Base-by-base conservation (phyloP, 2,329 filamentous ascomycete species). In the Cladosporium sp. region DNA sequence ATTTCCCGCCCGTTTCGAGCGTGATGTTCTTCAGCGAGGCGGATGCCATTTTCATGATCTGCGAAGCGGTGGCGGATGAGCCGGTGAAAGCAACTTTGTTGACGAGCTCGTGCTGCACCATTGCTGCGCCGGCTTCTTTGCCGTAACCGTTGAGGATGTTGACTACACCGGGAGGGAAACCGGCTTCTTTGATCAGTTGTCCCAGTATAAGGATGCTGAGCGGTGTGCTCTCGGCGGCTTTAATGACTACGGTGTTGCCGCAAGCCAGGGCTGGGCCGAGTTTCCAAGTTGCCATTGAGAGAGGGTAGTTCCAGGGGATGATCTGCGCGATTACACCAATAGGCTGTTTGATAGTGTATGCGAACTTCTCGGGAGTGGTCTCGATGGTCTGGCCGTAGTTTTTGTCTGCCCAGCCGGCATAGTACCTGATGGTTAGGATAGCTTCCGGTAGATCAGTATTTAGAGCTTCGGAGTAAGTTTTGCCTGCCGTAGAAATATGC, bases 221-320 rank as follows among this genome's bases (percentile, higher is more conserved):
- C 0, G 82, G 82, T 3, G 81, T 83, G 64, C 83, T 81, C 61
- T 84, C 82, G 0, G 81, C 80, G 0, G 81, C 74, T 64, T 84
- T 84, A 37, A 84, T 55, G 1, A 84, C 80, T 1, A 84, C 73
- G 0, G 81, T 83, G 66, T 83, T 83, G 17, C 82, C 82, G 25
- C 76, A 79, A 11, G 79, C 81, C 0, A 84, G 71, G 11, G 82
- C 81, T 40, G 89, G 89, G 15, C 87, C 89, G 1, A 92, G 78
- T 69, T 92, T 91, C 86, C 87, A 88, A 3, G 84, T 84, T 14
- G 87, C 86, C 83, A 90, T 90, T n/a, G 81, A 78, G 1, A 92
- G 78, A 1, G 89, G 89, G 64, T 87, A 89, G 71, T 92, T 93
- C 88, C 89, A 93, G n/a, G 89, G 88, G 59, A 90, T 89, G 63